Percentiles rank a stretch among this genome's conserved stretches.
Evolutionary conservation across 1,284 basidiomycete species (phyloP).

Genomic region (Boletus smithii): DNA sequence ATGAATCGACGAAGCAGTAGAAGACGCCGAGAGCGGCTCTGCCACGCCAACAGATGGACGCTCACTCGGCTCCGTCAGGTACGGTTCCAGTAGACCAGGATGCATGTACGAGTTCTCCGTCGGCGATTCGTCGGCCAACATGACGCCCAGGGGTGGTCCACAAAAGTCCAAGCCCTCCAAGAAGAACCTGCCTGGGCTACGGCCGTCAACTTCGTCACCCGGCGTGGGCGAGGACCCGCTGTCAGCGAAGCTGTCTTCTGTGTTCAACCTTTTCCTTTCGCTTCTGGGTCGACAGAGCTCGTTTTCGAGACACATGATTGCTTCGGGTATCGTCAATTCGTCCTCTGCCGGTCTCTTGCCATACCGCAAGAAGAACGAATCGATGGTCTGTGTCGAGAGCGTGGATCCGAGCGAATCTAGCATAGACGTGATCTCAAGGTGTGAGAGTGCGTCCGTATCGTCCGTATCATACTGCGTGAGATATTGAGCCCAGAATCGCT

Average conservation of each 20-base stretch:
- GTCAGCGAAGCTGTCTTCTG: constrained; percentile 38
- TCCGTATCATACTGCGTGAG: constrained; percentile 90
- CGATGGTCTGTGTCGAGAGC: constrained; percentile 75
- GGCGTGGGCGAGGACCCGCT: constrained; percentile 45
- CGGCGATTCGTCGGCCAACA: constrained; percentile 28
- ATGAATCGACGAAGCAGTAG: constrained; percentile 13
- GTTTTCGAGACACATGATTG: constrained; percentile 75
- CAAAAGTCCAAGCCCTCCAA: constrained; percentile 65
- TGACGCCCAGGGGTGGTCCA: constrained; percentile 44
- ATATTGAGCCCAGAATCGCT: constrained; percentile 91
- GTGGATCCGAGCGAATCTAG: constrained; percentile 96
- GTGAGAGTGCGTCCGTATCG: constrained; percentile 75
- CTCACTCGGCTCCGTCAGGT: constrained; percentile 46
- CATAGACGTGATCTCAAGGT: constrained; percentile 92
- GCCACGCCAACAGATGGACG: constrained; percentile 39
- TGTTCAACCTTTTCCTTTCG: constrained; percentile 63
- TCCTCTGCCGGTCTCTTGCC: constrained; percentile 67
- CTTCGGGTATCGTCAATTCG: constrained; percentile 77
- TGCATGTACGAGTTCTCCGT: constrained; percentile 16
- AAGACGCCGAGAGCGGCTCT: constrained; percentile 26
- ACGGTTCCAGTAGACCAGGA: constrained; percentile 23
- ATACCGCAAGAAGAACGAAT: constrained; percentile 74
- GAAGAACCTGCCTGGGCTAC: constrained; percentile 21
- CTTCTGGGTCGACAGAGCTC: constrained; percentile 70
- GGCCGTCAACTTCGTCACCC: constrained; percentile 24